Percentiles rank a stretch among this genome's conserved stretches.
Evolutionary conservation across 805 yeast species (phyloP).

Genomic region (Ogataea polymorpha): DNA sequence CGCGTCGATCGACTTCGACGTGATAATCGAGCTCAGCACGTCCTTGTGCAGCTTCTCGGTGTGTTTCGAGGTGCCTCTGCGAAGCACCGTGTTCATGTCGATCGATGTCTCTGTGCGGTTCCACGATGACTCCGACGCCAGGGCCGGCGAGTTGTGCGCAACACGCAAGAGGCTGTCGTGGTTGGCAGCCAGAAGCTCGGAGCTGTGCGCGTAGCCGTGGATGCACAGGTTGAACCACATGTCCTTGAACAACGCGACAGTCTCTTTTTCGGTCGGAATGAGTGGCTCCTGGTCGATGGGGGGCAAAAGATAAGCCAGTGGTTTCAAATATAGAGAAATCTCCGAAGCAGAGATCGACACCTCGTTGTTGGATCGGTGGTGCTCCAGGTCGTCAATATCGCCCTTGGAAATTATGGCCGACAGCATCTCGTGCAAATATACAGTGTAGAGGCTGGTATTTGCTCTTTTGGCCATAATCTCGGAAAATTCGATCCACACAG

Average conservation of each 20-base stretch:
- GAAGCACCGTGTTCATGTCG: conserved; percentile 84
- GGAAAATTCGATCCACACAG: conserved; percentile 49
- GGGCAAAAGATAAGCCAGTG: conserved; percentile 76
- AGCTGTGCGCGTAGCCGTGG: conserved; percentile 75
- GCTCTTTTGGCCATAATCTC: conserved; percentile 30
- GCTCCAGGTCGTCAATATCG: conserved; percentile 67
- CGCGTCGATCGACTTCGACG: conserved; percentile 48
- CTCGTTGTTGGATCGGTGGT: conserved; percentile 74
- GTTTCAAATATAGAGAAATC: conserved; percentile 61
- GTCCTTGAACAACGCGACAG: conserved; percentile 68
- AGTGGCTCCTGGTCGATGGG: conserved; percentile 44
- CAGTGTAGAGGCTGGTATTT: conserved; percentile 46
- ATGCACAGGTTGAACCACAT: conserved; percentile 93
- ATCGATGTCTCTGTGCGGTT: conserved; percentile 87
- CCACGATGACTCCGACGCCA: conserved; percentile 77
- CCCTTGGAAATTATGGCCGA: conserved; percentile 71
- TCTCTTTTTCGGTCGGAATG: conserved; percentile 43
- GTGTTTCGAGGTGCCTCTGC: conserved; percentile 84
- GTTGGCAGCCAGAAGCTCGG: conserved; percentile 50
- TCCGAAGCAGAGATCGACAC: conserved; percentile 68
- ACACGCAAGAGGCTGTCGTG: conserved; percentile 54
- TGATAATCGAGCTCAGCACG: conserved; percentile 47
- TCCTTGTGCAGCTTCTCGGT: conserved; percentile 75
- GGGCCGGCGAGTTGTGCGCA: conserved; percentile 84
- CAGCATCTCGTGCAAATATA: conserved; percentile 65